phyloP scores from a whole-genome alignment of 805 yeast species.

The Pichia gijzeniarum region DNA sequence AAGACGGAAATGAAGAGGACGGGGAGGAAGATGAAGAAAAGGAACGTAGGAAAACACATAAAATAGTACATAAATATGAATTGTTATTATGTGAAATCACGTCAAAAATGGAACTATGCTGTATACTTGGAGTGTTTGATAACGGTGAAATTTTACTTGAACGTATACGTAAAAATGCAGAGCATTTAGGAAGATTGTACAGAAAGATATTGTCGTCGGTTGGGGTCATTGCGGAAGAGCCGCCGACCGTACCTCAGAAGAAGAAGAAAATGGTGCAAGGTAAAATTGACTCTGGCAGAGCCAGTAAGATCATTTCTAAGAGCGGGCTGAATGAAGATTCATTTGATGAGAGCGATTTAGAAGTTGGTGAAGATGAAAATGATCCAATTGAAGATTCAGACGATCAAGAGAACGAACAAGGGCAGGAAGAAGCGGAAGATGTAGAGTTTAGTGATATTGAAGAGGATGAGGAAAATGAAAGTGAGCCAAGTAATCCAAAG shows the following conservation, averaged over 20 bases:
- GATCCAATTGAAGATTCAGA: constrained; percentile 14
- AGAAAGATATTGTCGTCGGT: constrained; percentile 7
- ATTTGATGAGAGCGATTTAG: neutral
- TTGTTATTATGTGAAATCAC: constrained; percentile 19
- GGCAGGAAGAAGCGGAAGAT: neutral
- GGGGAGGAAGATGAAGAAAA: constrained; percentile 11
- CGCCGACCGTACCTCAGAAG: neutral
- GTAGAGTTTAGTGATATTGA: constrained; percentile 11
- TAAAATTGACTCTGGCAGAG: constrained; percentile 1
- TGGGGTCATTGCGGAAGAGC: constrained; percentile 1
- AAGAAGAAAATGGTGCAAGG: too few species aligned
- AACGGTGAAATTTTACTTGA: constrained; percentile 6
- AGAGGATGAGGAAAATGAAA: constrained; percentile 5
- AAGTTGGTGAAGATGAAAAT: constrained; percentile 11
- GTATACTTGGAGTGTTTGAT: constrained; percentile 4
- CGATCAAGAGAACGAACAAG: neutral
- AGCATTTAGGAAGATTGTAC: constrained; percentile 20
- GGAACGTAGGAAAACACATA: neutral
- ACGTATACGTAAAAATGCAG: constrained; percentile 24
- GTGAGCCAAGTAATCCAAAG: neutral
- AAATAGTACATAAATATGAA: constrained; percentile 14
- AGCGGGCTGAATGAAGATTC: neutral
- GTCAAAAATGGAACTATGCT: constrained; percentile 19
- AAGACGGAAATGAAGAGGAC: neutral
- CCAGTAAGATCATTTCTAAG: neutral